Evolutionary conservation across 2,329 filamentous ascomycete genomes (phyloP), one percentile per base, ranked within the genome.

Genomic region (Talaromyces piceae): DNA sequence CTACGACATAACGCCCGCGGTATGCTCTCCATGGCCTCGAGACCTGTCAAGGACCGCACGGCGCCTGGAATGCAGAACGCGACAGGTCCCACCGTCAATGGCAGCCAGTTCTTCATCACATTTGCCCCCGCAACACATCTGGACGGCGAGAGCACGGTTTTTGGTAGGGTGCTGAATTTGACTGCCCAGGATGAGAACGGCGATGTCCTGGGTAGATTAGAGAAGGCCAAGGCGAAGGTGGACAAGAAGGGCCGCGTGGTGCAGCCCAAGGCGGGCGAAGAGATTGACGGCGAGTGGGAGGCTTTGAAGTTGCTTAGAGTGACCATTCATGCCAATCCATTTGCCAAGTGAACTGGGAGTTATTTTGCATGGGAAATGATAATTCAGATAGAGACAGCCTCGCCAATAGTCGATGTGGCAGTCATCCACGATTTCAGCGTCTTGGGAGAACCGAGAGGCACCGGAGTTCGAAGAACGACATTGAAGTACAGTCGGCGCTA

Each of bases 141-240:
- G 30, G 82, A 84, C 63, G 82, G 82, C 6, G 80, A 82, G 62
- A 85, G 84, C 60, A 83, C 82, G 0, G 80, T 84, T 2, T 85
- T 85, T 67, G 82, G 82, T 12, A 76, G 78, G 56, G 73, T 85
- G 16, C 64, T 85, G 57, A 70, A 69, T 48, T 48, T 68, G 55
- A 67, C 56, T 45, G 63, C 59, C 27, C 68, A 63, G 33, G 75
- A 76, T 63, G 76, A 74, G 56, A 69, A 61, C 5, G 72, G 64
- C 7, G 67, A 73, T 61, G 65, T 71, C 9, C 55, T 72, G 51
- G 68, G 73, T 16, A 77, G 75, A 3, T 59, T 85, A 56, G 80
- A 83, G 53, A 76, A 75, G 58, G 72, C 83, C 50, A 80, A 84
- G 59, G 70, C 79, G 2, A 74, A 77, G 55, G 76, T 83, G 27